These are phyloP conservation scores for Aureobasidium sp. DNA, from an alignment of 2,329 filamentous ascomycete species.

Conservation along the genomic window DNA sequence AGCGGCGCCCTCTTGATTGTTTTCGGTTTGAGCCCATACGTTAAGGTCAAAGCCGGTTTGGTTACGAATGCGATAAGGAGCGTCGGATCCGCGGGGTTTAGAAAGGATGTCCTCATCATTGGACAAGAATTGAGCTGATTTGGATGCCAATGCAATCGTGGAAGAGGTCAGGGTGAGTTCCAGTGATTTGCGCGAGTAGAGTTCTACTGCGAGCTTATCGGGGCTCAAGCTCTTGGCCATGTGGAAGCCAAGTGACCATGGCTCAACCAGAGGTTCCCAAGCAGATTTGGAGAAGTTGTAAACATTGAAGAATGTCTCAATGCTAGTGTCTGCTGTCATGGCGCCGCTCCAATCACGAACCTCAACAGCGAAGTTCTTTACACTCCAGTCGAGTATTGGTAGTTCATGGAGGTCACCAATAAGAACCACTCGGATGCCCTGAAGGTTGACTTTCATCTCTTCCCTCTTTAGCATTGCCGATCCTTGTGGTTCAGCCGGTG, in stretches of 20 bases:
- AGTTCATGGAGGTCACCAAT: conserved; percentile 95
- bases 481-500: conserved; percentile 23
- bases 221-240: conserved; percentile 69
- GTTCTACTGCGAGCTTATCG: conserved; percentile 70
- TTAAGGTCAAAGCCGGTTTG: conserved; percentile 89
- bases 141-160: conserved; percentile 85
- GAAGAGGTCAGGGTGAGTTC: conserved; percentile 90
- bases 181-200: conserved; percentile 81
- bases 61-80: conserved; percentile 88
- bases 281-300: conserved; percentile 99
- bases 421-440: conserved; percentile 83
- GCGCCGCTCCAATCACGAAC: conserved; percentile 87
- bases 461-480: conserved; percentile 58
- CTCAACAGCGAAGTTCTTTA: conserved; percentile 79
- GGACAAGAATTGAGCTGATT: conserved; percentile 83
- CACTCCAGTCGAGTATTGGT: conserved; percentile 85
- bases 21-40: conserved; percentile 68
- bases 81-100: conserved; percentile 84
- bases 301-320: conserved; percentile 91
- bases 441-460: conserved; percentile 75
- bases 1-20: conserved; percentile 62
- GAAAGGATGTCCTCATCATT: conserved; percentile 85
- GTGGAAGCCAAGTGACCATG: conserved; percentile 90
- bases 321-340: conserved; percentile 77
- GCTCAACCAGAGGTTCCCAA: conserved; percentile 94